phyloP scores from a whole-genome alignment of 495 filamentous ascomycete genomes.

The Neurospora hispaniola region DNA sequence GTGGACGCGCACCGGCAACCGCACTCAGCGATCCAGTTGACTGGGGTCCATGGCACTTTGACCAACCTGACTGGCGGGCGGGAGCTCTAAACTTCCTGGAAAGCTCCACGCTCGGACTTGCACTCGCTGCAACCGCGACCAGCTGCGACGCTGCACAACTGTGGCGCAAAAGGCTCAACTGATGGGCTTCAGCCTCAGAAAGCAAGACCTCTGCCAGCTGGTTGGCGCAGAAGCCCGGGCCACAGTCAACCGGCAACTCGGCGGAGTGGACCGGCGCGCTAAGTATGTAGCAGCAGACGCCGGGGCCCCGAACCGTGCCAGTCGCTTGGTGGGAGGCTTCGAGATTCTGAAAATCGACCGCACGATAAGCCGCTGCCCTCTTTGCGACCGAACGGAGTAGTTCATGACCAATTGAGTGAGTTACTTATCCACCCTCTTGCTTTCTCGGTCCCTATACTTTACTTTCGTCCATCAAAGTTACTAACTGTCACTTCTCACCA shows the following conservation, averaged over 20 bases:
- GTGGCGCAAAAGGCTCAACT: neutral
- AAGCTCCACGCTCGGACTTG: neutral
- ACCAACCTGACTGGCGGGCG: neutral
- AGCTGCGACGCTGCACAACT: neutral
- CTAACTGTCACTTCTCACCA: neutral
- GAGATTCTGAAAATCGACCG: neutral
- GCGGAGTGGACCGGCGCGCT: neutral
- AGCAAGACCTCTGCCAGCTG: neutral
- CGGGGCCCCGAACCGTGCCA: neutral
- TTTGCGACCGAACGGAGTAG: neutral
- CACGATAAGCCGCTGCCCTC: neutral
- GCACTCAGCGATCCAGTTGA: neutral
- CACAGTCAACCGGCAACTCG: neutral
- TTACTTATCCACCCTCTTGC: neutral
- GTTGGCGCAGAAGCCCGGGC: neutral
- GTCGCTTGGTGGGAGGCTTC: neutral
- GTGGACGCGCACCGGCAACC: neutral
- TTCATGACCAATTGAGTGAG: conserved; percentile 13
- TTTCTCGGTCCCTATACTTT: neutral
- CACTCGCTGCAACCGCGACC: neutral
- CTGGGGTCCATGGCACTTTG: neutral
- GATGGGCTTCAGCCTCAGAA: neutral
- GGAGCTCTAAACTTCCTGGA: neutral
- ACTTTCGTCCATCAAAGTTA: neutral
- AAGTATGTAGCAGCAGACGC: neutral